Conservation (phyloP, 768 basidiomycete genomes). For the Tephrocybe sp. region DNA sequence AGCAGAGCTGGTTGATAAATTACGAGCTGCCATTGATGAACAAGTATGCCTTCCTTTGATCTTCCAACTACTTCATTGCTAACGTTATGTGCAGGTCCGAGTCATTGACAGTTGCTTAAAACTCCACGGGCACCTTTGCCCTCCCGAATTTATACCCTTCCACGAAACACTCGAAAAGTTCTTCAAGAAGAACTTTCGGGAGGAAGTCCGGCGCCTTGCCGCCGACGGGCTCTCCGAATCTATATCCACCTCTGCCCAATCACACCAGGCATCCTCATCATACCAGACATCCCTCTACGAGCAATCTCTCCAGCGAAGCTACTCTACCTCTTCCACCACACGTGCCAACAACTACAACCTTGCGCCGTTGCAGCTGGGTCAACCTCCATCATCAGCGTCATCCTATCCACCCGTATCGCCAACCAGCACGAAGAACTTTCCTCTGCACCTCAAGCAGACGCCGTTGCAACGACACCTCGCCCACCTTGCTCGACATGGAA, state of each 20-base stretch:
- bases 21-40: slow-evolving; percentile 75
- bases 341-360: slow-evolving; percentile 42
- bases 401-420: slow-evolving; percentile 40
- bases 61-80: neutral
- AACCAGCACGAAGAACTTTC: slow-evolving; percentile 22
- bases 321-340: slow-evolving; percentile 43
- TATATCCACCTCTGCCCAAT: slow-evolving; percentile 35
- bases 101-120: slow-evolving; percentile 82
- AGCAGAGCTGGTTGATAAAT: slow-evolving; percentile 65
- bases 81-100: slow-evolving; percentile 48
- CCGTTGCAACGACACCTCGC: slow-evolving; percentile 79
- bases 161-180: slow-evolving; percentile 86
- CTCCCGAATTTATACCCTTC: slow-evolving; percentile 87
- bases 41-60: slow-evolving; percentile 49
- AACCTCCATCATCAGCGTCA: slow-evolving; percentile 42
- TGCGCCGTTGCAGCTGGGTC: slow-evolving; percentile 53
- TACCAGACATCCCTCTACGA: slow-evolving; percentile 51
- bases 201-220: slow-evolving; percentile 73
- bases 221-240: slow-evolving; percentile 56
- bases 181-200: slow-evolving; percentile 80
- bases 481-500: slow-evolving; percentile 78
- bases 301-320: slow-evolving; percentile 43
- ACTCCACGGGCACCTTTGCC: slow-evolving; percentile 79
- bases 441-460: slow-evolving; percentile 52
- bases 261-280: slow-evolving; percentile 37